Evolutionary conservation across 371 early-diverging fungal species (phyloP).

Genomic region (Mortierella sp.): DNA sequence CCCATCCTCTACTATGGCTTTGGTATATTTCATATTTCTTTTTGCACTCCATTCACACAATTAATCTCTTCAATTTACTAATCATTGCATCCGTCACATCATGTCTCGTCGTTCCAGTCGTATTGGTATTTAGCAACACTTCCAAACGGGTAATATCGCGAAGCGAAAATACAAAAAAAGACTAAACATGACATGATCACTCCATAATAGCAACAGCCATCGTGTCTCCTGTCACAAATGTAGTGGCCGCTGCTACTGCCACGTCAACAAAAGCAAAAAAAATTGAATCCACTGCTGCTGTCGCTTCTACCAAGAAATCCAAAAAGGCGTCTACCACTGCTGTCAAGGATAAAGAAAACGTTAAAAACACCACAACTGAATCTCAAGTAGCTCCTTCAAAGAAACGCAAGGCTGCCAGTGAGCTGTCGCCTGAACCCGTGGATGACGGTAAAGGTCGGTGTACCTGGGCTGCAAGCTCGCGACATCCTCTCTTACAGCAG

Average conservation of each 20-base stretch:
- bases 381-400: slow-evolving; percentile 1
- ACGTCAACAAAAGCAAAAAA: background rate
- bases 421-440: background rate
- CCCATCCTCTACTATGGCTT: background rate
- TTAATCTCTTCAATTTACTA: background rate
- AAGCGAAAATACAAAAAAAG: background rate
- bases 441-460: slow-evolving; percentile 39
- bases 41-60: background rate
- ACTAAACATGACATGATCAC: background rate
- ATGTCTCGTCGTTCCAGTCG: slow-evolving; percentile 21
- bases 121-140: background rate
- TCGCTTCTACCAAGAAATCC: background rate
- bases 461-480: slow-evolving; percentile 29
- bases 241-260: background rate
- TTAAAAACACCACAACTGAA: background rate
- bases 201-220: background rate
- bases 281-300: background rate
- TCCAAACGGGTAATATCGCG: background rate
- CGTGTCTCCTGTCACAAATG: background rate
- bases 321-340: background rate
- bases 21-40: background rate
- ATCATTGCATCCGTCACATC: background rate
- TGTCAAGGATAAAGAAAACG: background rate
- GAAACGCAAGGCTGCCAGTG: slow-evolving; percentile 4
- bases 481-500: slow-evolving; percentile 33